Evolutionary conservation across 1,139 yeast species (phyloP), one percentile per base, ranked within the genome.

Genomic region (Saccharomyces hybrid): DNA sequence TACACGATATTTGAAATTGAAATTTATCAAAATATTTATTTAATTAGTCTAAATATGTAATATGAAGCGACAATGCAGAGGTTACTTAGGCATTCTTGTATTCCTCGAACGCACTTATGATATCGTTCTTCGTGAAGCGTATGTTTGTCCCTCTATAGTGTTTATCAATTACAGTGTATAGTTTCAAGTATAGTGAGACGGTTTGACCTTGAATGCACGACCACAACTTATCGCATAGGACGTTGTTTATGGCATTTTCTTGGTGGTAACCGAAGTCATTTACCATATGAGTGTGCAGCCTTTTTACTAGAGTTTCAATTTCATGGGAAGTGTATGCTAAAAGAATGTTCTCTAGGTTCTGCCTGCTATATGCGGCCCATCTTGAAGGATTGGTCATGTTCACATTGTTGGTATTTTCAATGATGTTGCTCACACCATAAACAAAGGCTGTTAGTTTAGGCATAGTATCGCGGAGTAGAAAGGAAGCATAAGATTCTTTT

Each of bases 371-470:
- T 27, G 86, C 83, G 61, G 84, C 86, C 58, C 85, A 81, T 59
- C 77, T 79, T 1, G 84, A 77, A 3, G 83, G 82, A 55, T 77
- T 75, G n/a, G 73, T 74, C 2, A 58, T 53, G 5, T 60, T 60
- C 2, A 67, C 69, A 53, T 23, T 34, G 26, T 51, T 41, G 6
- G 70, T 71, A 47, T 76, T 75, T 49, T 75, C 78, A 5, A 76
- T 67, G 27, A 83, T 69, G 2, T 79, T 76, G 54, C 84, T 85
- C 51, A 86, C 81, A 49, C 84, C 88, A 49, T 78, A 78, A 4
- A 89, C 80, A 67, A 87, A 85, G 31, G 82, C 83, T 38, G 79
- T 73, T 54, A 87, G 70, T 65, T 82, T 85, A 5, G 89, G 95
- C 67, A 88, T 71, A 27, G 82, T 78, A 55, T 78, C 78, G 61